Evolutionary conservation across 202 grass and related monocot species (phyloP).

Genomic region (Panicum hallii): DNA sequence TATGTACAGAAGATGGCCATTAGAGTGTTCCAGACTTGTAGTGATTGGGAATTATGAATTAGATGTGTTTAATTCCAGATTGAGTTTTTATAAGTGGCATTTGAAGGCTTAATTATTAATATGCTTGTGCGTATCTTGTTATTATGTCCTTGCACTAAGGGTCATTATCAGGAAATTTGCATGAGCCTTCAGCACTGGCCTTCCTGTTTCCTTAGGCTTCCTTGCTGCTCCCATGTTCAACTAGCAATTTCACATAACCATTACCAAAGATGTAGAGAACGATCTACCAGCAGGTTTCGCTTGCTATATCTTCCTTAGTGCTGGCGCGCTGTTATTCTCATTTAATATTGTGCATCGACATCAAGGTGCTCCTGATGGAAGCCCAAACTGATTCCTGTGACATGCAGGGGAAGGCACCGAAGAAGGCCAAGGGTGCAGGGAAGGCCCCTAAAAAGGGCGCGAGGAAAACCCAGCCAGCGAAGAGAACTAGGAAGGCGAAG

Average conservation of each 20-base stretch:
- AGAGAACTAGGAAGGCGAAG: constrained; percentile 75
- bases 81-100: background rate
- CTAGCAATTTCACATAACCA: background rate
- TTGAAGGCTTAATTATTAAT: background rate
- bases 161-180: background rate
- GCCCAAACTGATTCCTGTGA: constrained; percentile 22
- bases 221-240: background rate
- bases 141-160: background rate
- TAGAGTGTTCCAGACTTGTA: background rate
- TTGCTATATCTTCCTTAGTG: background rate
- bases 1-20: background rate
- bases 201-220: background rate
- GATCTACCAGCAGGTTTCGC: background rate
- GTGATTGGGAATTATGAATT: background rate
- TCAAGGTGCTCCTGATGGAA: background rate
- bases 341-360: background rate
- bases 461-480: constrained; percentile 62
- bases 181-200: background rate
- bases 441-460: constrained; percentile 60
- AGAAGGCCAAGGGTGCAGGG: constrained; percentile 69
- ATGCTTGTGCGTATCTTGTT: constrained; percentile 6
- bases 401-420: constrained; percentile 57
- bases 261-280: background rate
- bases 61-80: background rate
- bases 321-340: background rate